Conservation (phyloP, 345 rosid genomes). For the Populus alba region DNA sequence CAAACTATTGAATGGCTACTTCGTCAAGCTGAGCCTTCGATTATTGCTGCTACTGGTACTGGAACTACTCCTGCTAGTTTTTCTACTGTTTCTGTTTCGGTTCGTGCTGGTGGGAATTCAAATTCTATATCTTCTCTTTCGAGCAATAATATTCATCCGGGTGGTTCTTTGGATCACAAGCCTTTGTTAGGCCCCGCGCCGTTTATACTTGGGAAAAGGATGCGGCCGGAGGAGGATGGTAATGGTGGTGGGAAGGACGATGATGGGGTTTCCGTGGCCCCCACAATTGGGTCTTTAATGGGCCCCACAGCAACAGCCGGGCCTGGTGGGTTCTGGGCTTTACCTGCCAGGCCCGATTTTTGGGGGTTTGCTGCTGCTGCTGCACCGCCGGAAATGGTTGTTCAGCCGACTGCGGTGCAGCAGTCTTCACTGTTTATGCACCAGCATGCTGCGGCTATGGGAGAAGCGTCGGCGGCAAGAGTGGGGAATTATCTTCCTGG, state of each 20-base stretch:
- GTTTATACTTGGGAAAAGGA: slow-evolving; percentile 85
- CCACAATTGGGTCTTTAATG: slow-evolving; percentile 7
- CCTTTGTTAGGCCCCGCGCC: slow-evolving; percentile 70
- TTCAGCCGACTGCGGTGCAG: slow-evolving; percentile 47
- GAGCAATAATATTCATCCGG: neutral
- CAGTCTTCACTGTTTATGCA: slow-evolving; percentile 53
- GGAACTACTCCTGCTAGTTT: slow-evolving; percentile 95
- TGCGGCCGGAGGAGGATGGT: slow-evolving; percentile 31
- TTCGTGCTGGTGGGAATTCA: slow-evolving; percentile 54
- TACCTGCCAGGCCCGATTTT: slow-evolving; percentile 73
- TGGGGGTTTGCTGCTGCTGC: slow-evolving; percentile 79
- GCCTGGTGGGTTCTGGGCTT: slow-evolving; percentile 86
- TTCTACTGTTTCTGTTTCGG: slow-evolving; percentile 71
- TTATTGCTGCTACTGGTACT: slow-evolving; percentile 94
- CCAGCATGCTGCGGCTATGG: slow-evolving; percentile 63
- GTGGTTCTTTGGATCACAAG: slow-evolving; percentile 51
- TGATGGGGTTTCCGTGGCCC: slow-evolving; percentile 10
- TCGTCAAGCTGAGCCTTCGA: slow-evolving; percentile 99
- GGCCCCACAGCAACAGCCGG: neutral
- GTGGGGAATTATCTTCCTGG: slow-evolving; percentile 36
- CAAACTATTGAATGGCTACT: slow-evolving; percentile 99
- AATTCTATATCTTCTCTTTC: slow-evolving; percentile 34
- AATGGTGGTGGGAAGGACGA: slow-evolving; percentile 17
- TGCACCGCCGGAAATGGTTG: slow-evolving; percentile 59
- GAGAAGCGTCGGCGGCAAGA: slow-evolving; percentile 67